Percentiles rank a stretch among this genome's conserved stretches.
phyloP scores from a whole-genome alignment of 768 basidiomycete species.

The Lactarius tabidus region DNA sequence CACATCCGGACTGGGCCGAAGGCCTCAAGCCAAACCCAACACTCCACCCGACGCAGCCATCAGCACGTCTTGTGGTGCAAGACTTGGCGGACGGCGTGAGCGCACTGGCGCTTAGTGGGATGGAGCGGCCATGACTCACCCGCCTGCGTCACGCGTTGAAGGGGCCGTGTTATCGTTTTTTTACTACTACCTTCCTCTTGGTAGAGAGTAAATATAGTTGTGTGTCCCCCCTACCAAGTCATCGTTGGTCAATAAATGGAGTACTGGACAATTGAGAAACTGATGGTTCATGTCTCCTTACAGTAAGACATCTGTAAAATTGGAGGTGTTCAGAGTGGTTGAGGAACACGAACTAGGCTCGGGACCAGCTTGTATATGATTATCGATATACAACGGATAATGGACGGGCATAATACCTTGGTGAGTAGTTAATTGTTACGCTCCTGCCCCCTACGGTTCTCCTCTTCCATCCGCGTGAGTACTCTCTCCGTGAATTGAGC shows the following conservation, averaged over 20 bases:
- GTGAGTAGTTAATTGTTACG: slow-evolving; percentile 74
- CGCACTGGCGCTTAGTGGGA: slow-evolving; percentile 46
- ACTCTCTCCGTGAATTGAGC: slow-evolving; percentile 61
- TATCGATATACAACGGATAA: too few species aligned
- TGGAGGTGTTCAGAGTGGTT: too few species aligned
- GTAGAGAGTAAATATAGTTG: slow-evolving; percentile 20
- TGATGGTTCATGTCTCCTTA: too few species aligned
- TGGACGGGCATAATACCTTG: slow-evolving; percentile 51
- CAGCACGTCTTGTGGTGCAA: slow-evolving; percentile 77
- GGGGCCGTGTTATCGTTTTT: slow-evolving; percentile 49
- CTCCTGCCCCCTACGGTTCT: slow-evolving; percentile 79
- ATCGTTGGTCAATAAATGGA: too few species aligned
- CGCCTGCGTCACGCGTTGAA: slow-evolving; percentile 35
- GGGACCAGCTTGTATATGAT: too few species aligned
- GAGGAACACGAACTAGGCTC: too few species aligned
- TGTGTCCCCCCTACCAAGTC: slow-evolving; percentile 15
- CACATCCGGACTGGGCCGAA: slow-evolving; percentile 87
- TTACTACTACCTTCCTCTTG: too few species aligned
- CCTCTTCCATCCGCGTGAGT: slow-evolving; percentile 68
- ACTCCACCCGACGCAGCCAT: slow-evolving; percentile 43
- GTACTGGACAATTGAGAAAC: too few species aligned
- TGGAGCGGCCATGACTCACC: slow-evolving; percentile 44
- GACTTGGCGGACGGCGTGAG: slow-evolving; percentile 64
- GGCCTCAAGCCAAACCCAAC: slow-evolving; percentile 75
- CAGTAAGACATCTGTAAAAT: too few species aligned